phyloP scores from a whole-genome alignment of 805 yeast species.

The Saturnispora gosingensis region DNA sequence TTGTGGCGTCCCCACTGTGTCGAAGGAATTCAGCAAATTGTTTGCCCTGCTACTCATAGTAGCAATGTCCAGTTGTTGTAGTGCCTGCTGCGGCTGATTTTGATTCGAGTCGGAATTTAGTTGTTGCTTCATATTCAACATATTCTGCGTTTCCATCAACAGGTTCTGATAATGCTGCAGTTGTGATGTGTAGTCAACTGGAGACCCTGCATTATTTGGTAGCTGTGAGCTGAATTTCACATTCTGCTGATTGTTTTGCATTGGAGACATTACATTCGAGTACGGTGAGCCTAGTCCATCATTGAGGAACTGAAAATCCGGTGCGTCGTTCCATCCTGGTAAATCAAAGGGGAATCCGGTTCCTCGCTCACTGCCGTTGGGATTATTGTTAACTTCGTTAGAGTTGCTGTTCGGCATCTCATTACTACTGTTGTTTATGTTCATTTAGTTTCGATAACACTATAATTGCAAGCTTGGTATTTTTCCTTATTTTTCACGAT shows the following conservation, averaged over 20 bases:
- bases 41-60: not conserved
- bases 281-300: conserved; percentile 11
- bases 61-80: not conserved
- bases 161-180: conserved; percentile 28
- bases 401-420: not conserved
- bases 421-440: not conserved
- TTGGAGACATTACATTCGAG: conserved; percentile 21
- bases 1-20: not conserved
- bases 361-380: not conserved
- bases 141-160: conserved; percentile 23
- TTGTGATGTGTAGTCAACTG: conserved; percentile 24
- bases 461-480: not conserved
- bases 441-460: not conserved
- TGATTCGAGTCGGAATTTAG: not conserved
- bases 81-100: not conserved
- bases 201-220: conserved; percentile 19
- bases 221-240: not conserved
- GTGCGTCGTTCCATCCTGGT: conserved; percentile 23
- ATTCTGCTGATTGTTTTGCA: conserved; percentile 12
- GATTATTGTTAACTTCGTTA: not conserved
- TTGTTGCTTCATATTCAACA: conserved; percentile 15
- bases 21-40: not conserved
- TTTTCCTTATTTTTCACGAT: not conserved
- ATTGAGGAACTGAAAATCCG: conserved; percentile 21
- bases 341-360: conserved; percentile 18